phyloP scores from a whole-genome alignment of 495 filamentous ascomycete genomes.

The Penicillium silybi region DNA sequence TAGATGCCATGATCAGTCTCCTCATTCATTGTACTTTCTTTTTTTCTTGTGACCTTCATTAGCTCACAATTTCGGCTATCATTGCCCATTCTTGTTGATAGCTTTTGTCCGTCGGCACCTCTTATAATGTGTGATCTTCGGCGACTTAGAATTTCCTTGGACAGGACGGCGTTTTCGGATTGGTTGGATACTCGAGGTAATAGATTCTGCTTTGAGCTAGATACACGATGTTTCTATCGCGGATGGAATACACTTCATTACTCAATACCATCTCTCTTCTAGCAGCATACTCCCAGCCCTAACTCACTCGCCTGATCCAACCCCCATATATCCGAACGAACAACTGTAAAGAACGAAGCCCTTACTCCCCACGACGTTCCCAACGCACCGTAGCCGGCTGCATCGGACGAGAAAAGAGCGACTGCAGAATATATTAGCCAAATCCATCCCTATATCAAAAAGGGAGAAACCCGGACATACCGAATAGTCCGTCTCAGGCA shows the following conservation, averaged over 20 bases:
- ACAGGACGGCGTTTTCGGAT: background rate
- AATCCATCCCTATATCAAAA: background rate
- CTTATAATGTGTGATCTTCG: background rate
- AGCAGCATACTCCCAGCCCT: background rate
- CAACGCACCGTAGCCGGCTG: conserved; percentile 62
- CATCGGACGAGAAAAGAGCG: conserved; percentile 52
- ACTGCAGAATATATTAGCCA: conserved; percentile 9
- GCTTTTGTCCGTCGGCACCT: background rate
- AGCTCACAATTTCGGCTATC: background rate
- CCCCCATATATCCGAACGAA: background rate
- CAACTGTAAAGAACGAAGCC: background rate
- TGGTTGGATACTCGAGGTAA: background rate
- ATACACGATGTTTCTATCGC: background rate
- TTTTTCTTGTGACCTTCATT: background rate
- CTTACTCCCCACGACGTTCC: conserved; percentile 48
- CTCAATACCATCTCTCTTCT: background rate
- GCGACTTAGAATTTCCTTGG: background rate
- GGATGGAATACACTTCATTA: background rate
- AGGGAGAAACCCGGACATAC: conserved; percentile 40
- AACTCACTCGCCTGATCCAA: too few species aligned
- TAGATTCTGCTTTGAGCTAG: conserved; percentile 1
- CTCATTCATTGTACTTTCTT: background rate
- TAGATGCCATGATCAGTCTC: background rate
- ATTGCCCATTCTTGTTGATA: background rate
- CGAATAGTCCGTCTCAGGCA: conserved; percentile 83